Percentiles rank a stretch among this genome's conserved stretches.
phyloP scores from a whole-genome alignment of 352 stramenopile species.

The Pythium phragmiticola region DNA sequence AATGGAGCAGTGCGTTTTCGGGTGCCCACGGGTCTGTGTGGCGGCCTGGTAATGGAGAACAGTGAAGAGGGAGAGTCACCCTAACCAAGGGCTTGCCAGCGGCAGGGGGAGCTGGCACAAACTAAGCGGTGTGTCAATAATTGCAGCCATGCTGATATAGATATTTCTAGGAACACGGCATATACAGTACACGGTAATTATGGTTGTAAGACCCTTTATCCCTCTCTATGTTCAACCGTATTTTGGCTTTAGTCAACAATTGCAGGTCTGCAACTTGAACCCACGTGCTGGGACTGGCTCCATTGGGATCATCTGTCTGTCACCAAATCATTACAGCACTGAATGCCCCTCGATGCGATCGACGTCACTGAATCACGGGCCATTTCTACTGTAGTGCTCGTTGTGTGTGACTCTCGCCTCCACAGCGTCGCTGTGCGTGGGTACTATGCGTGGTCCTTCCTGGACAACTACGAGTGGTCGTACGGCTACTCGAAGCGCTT shows the following conservation, averaged over 20 bases:
- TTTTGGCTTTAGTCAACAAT: neutral
- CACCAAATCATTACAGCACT: too few relatives aligned
- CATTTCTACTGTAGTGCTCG: too few relatives aligned
- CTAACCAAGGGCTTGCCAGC: neutral
- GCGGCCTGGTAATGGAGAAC: neutral
- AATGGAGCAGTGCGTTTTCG: neutral
- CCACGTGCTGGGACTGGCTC: conserved; percentile 1
- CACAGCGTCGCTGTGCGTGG: conserved; percentile 45
- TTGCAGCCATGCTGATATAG: neutral
- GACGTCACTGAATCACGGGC: too few relatives aligned
- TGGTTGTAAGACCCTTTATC: neutral
- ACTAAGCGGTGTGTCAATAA: neutral
- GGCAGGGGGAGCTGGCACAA: neutral
- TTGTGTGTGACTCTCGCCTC: too few relatives aligned
- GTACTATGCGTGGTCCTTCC: too few relatives aligned
- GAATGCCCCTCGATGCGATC: too few relatives aligned
- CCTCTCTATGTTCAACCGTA: neutral
- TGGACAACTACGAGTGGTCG: too few relatives aligned
- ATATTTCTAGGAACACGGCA: neutral
- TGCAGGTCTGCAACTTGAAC: neutral
- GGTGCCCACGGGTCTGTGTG: neutral
- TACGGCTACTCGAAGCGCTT: too few relatives aligned
- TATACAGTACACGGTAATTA: neutral
- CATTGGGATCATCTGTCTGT: neutral
- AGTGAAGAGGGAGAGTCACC: neutral